Evolutionary conservation across 2,329 filamentous ascomycete genomes (phyloP).

Genomic region (Zymoseptoria tritici): DNA sequence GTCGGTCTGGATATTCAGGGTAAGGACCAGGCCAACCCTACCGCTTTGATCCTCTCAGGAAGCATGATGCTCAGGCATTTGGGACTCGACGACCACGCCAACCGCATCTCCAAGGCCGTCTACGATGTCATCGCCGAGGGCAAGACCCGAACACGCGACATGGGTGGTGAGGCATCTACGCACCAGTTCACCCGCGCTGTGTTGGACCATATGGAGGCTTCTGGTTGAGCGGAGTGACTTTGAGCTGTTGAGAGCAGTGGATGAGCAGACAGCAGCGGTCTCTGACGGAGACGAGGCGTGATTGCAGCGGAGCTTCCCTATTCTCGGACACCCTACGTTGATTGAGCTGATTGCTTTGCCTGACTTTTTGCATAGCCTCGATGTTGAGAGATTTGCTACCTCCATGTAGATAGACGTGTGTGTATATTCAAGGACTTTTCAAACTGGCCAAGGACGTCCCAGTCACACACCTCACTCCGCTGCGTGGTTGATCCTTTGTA

Average conservation of each 20-base stretch:
- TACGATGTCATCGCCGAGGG: constrained; percentile 81
- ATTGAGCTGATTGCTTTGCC: not conserved
- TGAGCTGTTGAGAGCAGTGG: not conserved
- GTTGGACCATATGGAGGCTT: constrained; percentile 80
- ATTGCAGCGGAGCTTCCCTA: not conserved
- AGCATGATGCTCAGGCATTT: constrained; percentile 97
- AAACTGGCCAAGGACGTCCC: not conserved
- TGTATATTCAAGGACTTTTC: not conserved
- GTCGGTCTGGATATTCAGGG: constrained; percentile 99
- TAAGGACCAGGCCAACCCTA: constrained; percentile 98
- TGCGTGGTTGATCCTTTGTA: too few species aligned
- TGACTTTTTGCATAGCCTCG: not conserved
- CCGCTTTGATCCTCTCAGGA: constrained; percentile 86
- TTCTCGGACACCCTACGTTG: not conserved
- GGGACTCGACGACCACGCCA: constrained; percentile 94
- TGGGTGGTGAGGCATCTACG: constrained; percentile 85
- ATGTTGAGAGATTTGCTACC: not conserved
- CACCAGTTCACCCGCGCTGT: constrained; percentile 94
- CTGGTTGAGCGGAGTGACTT: not conserved
- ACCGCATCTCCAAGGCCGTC: constrained; percentile 88
- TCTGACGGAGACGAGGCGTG: not conserved
- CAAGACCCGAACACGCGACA: constrained; percentile 83
- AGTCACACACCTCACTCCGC: too few species aligned
- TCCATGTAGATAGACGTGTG: not conserved
- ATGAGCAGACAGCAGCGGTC: not conserved